Evolutionary conservation across 106 monocot genomes (phyloP), one percentile per base, ranked within the genome.

Genomic region (Dendrobium nobile): DNA sequence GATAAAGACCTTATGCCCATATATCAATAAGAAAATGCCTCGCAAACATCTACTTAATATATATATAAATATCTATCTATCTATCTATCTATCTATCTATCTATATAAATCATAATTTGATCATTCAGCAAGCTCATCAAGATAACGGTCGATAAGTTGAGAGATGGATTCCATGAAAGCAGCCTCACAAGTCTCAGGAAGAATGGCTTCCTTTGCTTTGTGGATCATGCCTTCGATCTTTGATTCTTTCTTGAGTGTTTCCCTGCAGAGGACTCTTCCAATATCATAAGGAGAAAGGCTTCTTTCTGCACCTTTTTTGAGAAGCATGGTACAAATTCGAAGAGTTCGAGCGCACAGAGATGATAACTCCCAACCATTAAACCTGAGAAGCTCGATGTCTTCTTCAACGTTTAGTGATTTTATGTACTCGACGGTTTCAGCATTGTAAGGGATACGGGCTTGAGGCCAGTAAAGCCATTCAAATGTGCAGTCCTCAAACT

Each of bases 381-480:
- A 87, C 48, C 87, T 88, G 31, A 91, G 83, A 43, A 91, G 88
- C 27, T 84, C 83, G 40, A 91, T 83, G 41, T 91, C 91, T 47
- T 88, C 78, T 76, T 91, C 87, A 0, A 85, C 88, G 58, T 91
- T 88, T 70, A 91, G 83, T 7, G 81, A 83, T 80, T 65, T 85
- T 41, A 91, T 87, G 85, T 91, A 91, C 44, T 87, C 83, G 13
- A 86, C 27, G 3, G 87, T 87, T 82, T 83, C 83, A 11, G 73
- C 9, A 41, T 80, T 83, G 76, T 80, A 91, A 17, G 87, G 87
- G 54, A 85, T 54, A 16, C 83, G 86, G 20, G 91, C 80, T 80
- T 91, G 91, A 44, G 91, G 91, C 91, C 91, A 91, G 84, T 91
- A 84, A 42, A 91, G 85, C 91, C 91, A 91, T 58, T 91, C 91